Conservation (phyloP, 2,329 filamentous ascomycete species). For the Scedosporium dehoogii region DNA sequence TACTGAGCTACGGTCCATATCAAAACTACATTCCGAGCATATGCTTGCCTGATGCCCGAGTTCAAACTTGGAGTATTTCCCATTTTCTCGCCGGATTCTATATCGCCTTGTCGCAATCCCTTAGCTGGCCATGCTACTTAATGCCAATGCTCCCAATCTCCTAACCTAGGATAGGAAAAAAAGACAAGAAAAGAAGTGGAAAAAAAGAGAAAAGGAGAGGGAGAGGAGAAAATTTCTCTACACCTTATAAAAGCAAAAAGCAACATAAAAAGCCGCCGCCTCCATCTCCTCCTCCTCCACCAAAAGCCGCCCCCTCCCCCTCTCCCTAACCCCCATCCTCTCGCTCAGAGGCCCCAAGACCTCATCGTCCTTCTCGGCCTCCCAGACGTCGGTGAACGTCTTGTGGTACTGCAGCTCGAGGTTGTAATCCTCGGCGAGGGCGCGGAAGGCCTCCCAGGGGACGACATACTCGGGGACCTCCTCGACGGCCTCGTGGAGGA, state of each 20-base stretch:
- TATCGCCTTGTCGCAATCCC: too few species aligned
- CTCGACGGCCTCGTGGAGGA: conserved; percentile 90
- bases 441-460: conserved; percentile 95
- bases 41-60: too few species aligned
- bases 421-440: conserved; percentile 91
- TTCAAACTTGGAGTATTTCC: too few species aligned
- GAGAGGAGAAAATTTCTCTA: conserved; percentile 24
- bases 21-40: too few species aligned
- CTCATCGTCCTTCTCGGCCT: conserved; percentile 76
- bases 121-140: too few species aligned
- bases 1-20: too few species aligned
- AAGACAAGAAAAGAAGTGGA: too few species aligned
- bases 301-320: conserved; percentile 53
- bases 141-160: too few species aligned
- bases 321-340: conserved; percentile 84
- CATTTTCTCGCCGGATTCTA: too few species aligned
- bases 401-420: conserved; percentile 92
- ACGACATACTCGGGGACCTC: conserved; percentile 96
- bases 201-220: background rate
- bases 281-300: conserved; percentile 86
- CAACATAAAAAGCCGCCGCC: conserved; percentile 82
- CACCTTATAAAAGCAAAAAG: conserved; percentile 96
- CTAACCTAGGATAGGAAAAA: too few species aligned
- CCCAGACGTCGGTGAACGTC: conserved; percentile 83
- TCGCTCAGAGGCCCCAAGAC: conserved; percentile 78